Percentiles rank a stretch among this genome's conserved stretches.
Evolutionary conservation across 805 yeast genomes (phyloP).

Genomic region (Kuraishia ogatae): DNA sequence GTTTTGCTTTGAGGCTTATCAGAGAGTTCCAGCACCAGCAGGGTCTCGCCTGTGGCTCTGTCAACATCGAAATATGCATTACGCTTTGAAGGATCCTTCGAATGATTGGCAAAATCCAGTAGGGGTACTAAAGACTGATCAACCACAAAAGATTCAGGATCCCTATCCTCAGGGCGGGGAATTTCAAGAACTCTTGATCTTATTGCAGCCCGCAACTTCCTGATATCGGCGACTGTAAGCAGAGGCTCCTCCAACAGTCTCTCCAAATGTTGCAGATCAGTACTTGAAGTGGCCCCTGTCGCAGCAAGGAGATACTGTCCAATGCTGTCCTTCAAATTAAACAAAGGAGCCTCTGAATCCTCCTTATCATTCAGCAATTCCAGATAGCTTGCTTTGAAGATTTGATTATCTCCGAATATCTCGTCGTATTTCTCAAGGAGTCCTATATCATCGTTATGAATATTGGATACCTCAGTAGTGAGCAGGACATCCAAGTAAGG

Average conservation of each 20-base stretch:
- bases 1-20: background rate
- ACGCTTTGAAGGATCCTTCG: constrained; percentile 18
- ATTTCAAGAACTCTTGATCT: constrained; percentile 58
- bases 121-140: constrained; percentile 56
- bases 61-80: constrained; percentile 61
- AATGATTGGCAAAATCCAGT: constrained; percentile 62
- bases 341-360: constrained; percentile 7
- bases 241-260: background rate
- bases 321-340: background rate
- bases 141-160: constrained; percentile 31
- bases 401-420: constrained; percentile 10
- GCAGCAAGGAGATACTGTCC: background rate
- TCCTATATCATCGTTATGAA: constrained; percentile 17
- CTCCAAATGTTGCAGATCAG: background rate
- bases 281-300: background rate
- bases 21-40: constrained; percentile 24
- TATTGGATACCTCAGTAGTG: constrained; percentile 22
- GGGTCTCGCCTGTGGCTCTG: constrained; percentile 29
- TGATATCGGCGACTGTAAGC: constrained; percentile 8
- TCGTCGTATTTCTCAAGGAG: constrained; percentile 14
- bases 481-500: constrained; percentile 24
- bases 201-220: constrained; percentile 30
- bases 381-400: constrained; percentile 6
- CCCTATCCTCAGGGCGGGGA: constrained; percentile 32
- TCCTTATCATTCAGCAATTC: constrained; percentile 4